A percentile compares a stretch with the other conserved stretches of the same genome.
Evolutionary conservation across 177 flowering plant genomes (phyloP).

Genomic region (Vitis hybrid): DNA sequence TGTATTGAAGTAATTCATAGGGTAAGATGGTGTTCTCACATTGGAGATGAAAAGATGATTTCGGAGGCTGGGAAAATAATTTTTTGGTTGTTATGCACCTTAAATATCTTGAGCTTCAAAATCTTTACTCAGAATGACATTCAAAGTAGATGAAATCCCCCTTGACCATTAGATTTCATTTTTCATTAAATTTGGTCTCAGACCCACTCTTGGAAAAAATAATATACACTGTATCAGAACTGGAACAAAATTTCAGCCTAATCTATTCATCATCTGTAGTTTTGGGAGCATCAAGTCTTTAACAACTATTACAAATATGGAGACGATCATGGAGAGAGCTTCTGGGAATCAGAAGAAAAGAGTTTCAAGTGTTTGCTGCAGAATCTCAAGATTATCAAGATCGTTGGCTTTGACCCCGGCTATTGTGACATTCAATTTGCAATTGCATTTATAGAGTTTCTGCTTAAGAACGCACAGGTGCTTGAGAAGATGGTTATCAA

Average conservation of each 20-base stretch:
- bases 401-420: background rate
- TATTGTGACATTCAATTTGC: no score
- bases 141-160: background rate
- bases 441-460: no score
- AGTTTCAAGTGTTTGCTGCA: background rate
- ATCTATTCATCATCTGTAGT: no score
- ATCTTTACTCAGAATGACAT: background rate
- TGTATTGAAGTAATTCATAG: no score
- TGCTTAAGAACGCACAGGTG: conserved; percentile 2
- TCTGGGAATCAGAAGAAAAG: background rate
- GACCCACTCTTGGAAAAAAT: no score
- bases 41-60: background rate
- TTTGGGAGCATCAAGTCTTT: no score
- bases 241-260: no score
- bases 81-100: background rate
- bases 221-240: no score
- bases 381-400: conserved; percentile 8
- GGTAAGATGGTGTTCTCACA: background rate
- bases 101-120: background rate
- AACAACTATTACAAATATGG: no score
- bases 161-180: background rate
- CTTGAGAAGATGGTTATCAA: conserved; percentile 4
- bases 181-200: no score
- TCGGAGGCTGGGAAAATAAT: background rate
- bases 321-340: background rate